Conservation (phyloP, 192 early-diverging fungal genomes). For the Linderina pennispora region DNA sequence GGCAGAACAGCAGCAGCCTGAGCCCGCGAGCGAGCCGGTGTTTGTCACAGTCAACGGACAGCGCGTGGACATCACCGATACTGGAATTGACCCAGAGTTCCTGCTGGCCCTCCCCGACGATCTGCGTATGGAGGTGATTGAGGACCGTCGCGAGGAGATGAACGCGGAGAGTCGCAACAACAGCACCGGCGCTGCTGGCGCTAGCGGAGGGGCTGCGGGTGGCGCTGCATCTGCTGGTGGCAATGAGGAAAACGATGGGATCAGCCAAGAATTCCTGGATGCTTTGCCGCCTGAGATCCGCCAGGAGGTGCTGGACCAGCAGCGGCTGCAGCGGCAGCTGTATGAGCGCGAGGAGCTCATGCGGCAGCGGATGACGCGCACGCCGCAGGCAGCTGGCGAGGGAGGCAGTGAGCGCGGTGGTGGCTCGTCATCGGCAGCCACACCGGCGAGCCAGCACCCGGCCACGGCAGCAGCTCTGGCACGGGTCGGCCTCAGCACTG, state of each 20-base stretch:
- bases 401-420: constrained; percentile 1
- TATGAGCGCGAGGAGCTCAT: constrained; percentile 48
- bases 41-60: constrained; percentile 72
- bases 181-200: constrained; percentile 17
- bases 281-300: constrained; percentile 89
- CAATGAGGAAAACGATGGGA: constrained; percentile 33
- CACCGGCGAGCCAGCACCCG: not conserved
- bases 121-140: constrained; percentile 85
- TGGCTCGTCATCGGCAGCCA: not conserved
- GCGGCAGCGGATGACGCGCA: constrained; percentile 38
- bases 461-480: constrained; percentile 12
- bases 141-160: constrained; percentile 65
- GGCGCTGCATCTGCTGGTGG: not conserved
- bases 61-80: constrained; percentile 83
- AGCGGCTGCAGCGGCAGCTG: constrained; percentile 64
- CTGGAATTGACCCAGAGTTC: constrained; percentile 92
- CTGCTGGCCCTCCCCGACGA: constrained; percentile 93
- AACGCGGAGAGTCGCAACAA: constrained; percentile 15
- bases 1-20: constrained; percentile 20
- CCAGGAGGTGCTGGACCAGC: constrained; percentile 72
- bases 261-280: constrained; percentile 81
- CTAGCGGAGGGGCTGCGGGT: constrained; percentile 7
- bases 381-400: constrained; percentile 4
- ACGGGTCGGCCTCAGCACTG: constrained; percentile 24
- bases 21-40: constrained; percentile 21